phyloP scores from a whole-genome alignment of 768 basidiomycete genomes.

The Mycena latifolia region DNA sequence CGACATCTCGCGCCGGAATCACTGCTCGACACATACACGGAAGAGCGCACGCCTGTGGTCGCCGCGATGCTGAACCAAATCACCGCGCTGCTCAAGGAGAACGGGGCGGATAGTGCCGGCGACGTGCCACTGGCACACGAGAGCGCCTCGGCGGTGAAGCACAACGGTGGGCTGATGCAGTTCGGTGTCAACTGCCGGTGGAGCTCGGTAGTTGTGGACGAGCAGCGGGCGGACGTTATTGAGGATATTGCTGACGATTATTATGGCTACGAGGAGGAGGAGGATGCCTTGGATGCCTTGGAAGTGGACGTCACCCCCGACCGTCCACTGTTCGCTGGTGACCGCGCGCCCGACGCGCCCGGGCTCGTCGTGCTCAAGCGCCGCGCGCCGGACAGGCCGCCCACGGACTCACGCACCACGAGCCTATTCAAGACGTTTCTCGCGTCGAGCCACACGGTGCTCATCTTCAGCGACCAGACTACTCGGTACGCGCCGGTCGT shows the following conservation, averaged over 20 bases:
- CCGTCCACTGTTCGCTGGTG: constrained; percentile 52
- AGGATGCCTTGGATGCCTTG: constrained; percentile 2
- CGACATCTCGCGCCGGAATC: constrained; percentile 36
- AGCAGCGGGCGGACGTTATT: constrained; percentile 39
- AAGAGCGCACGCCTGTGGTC: constrained; percentile 43
- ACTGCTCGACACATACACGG: constrained; percentile 40
- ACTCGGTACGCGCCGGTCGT: constrained; percentile 34
- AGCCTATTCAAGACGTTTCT: constrained; percentile 52
- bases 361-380: constrained; percentile 41
- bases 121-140: constrained; percentile 37
- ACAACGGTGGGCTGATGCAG: constrained; percentile 41
- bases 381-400: constrained; percentile 1
- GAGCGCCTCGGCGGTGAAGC: constrained; percentile 24
- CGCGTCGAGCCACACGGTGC: constrained; percentile 53
- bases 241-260: constrained; percentile 39
- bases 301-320: constrained; percentile 22
- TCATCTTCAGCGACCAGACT: constrained; percentile 50
- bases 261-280: constrained; percentile 38
- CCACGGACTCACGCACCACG: constrained; percentile 29
- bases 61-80: constrained; percentile 42
- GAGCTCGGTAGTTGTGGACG: constrained; percentile 53
- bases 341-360: constrained; percentile 59
- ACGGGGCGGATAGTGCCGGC: constrained; percentile 47
- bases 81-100: constrained; percentile 36
- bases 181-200: constrained; percentile 51